Conservation (phyloP, 2,329 filamentous ascomycete genomes). For the Colletotrichum gloeosporioides region DNA sequence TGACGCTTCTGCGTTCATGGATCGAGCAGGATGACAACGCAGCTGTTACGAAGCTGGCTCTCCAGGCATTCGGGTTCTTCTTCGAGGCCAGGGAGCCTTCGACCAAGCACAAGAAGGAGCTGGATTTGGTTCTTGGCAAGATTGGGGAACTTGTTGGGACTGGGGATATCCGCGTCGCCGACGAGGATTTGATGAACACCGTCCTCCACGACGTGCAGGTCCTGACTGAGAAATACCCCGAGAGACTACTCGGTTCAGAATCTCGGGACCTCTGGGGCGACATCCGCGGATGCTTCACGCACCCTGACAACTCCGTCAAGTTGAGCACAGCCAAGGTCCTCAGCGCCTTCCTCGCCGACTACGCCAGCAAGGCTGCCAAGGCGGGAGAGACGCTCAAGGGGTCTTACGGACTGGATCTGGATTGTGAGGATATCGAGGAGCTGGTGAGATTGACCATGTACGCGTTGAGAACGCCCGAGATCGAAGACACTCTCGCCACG, state of each 20-base stretch:
- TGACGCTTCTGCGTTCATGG: conserved; percentile 77
- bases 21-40: conserved; percentile 75
- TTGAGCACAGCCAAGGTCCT: conserved; percentile 76
- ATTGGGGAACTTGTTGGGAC: conserved; percentile 59
- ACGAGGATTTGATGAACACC: conserved; percentile 78
- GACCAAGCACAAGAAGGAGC: conserved; percentile 69
- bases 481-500: conserved; percentile 77
- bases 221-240: conserved; percentile 70
- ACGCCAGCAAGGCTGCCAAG: conserved; percentile 66
- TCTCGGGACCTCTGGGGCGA: conserved; percentile 73
- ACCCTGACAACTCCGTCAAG: conserved; percentile 77
- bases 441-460: conserved; percentile 56
- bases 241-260: conserved; percentile 64
- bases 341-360: conserved; percentile 79
- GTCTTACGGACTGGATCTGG: conserved; percentile 73
- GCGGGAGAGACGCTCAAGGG: conserved; percentile 67
- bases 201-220: conserved; percentile 73
- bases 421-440: conserved; percentile 66
- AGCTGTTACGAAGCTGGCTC: conserved; percentile 72
- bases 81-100: conserved; percentile 71
- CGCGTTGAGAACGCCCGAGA: conserved; percentile 65
- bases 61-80: conserved; percentile 84
- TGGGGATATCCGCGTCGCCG: conserved; percentile 56
- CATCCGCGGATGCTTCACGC: conserved; percentile 72
- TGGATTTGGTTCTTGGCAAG: conserved; percentile 64